Conservation (phyloP, 2,329 filamentous ascomycete genomes). For the Thyridium curvatum region DNA sequence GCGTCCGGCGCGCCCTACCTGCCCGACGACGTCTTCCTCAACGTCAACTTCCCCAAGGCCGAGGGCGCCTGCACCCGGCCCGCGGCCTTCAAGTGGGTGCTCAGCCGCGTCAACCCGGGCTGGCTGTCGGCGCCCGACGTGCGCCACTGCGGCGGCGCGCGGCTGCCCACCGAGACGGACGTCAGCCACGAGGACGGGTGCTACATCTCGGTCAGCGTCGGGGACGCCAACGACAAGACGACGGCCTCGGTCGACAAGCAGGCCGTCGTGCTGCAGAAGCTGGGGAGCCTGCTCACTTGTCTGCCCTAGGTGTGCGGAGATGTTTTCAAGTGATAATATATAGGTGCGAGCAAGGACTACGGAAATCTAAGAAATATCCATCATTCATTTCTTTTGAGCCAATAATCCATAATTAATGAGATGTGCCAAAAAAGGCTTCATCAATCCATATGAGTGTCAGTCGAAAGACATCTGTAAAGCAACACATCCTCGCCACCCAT, state of each 20-base stretch:
- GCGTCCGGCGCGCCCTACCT: constrained; percentile 56
- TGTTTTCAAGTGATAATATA: no score
- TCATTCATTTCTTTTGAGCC: no score
- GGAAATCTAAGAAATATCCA: no score
- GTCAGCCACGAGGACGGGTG: constrained; percentile 48
- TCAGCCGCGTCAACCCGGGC: constrained; percentile 54
- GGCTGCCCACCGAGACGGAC: constrained; percentile 52
- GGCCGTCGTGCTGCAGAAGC: constrained; percentile 41
- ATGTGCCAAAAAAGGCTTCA: no score
- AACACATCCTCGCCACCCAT: no score
- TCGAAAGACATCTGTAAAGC: no score
- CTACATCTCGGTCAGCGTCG: constrained; percentile 58
- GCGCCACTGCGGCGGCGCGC: constrained; percentile 44
- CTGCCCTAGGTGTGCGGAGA: no score
- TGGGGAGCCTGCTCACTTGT: constrained; percentile 18
- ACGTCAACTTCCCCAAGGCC: constrained; percentile 61
- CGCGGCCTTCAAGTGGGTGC: constrained; percentile 55
- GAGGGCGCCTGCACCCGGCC: constrained; percentile 41
- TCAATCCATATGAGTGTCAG: no score
- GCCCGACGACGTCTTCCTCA: constrained; percentile 54
- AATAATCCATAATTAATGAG: no score
- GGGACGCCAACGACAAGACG: constrained; percentile 52
- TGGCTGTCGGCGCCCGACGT: constrained; percentile 49
- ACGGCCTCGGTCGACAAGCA: constrained; percentile 48
- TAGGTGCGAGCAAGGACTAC: no score